phyloP scores from a whole-genome alignment of 331 rosid genomes.

The Erythrophleum ivorense region DNA sequence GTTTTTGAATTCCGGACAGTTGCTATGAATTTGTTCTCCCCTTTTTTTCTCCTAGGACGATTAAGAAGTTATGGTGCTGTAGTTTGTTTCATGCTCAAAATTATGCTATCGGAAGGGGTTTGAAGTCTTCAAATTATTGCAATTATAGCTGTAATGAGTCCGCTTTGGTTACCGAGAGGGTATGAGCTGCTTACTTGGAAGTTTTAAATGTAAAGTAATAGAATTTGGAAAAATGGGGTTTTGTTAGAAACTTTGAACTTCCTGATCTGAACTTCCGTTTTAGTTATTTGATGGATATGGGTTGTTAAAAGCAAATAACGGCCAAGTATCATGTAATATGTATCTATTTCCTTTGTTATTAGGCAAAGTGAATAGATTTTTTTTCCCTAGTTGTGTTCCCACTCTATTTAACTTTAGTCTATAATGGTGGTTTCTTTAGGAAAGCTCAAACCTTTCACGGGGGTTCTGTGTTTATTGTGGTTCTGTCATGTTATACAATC shows the following conservation, averaged over 20 bases:
- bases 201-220: constrained; percentile 3
- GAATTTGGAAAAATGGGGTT: constrained; percentile 36
- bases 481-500: background rate
- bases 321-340: background rate
- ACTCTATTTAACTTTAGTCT: background rate
- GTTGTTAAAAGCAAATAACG: background rate
- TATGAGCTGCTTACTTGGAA: background rate
- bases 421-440: background rate
- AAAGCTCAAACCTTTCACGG: constrained; percentile 1
- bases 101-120: constrained; percentile 2
- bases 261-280: constrained; percentile 1
- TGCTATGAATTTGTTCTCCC: constrained; percentile 4
- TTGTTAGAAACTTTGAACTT: constrained; percentile 7
- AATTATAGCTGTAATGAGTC: constrained; percentile 21
- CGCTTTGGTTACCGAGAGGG: background rate
- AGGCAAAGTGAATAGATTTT: background rate
- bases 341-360: background rate
- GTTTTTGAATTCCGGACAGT: constrained; percentile 35
- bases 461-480: background rate
- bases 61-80: constrained; percentile 14
- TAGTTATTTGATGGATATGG: constrained; percentile 4
- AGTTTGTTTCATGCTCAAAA: background rate
- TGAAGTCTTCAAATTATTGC: constrained; percentile 1
- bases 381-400: background rate
- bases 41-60: background rate